These are phyloP conservation scores for Neonothopanus nambi DNA, from an alignment of 1,284 basidiomycete species.

Conservation along the genomic window DNA sequence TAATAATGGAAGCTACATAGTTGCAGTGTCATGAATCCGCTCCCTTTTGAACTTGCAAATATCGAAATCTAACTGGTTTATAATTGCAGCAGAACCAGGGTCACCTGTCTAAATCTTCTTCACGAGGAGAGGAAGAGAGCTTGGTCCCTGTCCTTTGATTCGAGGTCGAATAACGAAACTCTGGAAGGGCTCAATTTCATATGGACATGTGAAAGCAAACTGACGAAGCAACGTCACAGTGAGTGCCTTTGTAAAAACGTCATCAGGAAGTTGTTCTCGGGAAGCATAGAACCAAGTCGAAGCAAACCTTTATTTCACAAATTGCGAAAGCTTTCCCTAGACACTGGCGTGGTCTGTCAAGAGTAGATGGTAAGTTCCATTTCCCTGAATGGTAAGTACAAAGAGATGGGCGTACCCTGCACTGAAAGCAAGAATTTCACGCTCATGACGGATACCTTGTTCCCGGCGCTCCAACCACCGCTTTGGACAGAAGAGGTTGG, in stretches of 20 bases:
- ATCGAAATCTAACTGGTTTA: too few species aligned
- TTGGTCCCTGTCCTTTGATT: slow-evolving; percentile 47
- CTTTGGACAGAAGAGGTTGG: slow-evolving; percentile 53
- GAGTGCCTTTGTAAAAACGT: slow-evolving; percentile 35
- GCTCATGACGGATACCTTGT: slow-evolving; percentile 30
- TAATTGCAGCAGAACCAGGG: too few species aligned
- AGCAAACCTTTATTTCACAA: slow-evolving; percentile 53
- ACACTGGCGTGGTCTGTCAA: slow-evolving; percentile 51
- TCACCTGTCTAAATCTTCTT: slow-evolving; percentile 36
- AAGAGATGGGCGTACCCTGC: slow-evolving; percentile 41
- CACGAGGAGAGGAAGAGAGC: slow-evolving; percentile 54
- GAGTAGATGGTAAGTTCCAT: slow-evolving; percentile 4
- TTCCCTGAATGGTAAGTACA: neutral
- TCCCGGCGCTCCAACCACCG: slow-evolving; percentile 52
- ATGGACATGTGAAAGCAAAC: slow-evolving; percentile 48
- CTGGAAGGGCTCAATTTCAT: slow-evolving; percentile 58
- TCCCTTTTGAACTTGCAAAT: too few species aligned
- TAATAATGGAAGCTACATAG: too few species aligned
- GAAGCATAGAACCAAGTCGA: neutral
- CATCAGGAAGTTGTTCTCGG: neutral
- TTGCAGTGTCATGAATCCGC: too few species aligned
- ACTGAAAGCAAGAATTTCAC: slow-evolving; percentile 55
- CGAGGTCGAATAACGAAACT: slow-evolving; percentile 64
- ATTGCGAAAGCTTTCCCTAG: slow-evolving; percentile 55
- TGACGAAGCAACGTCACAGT: slow-evolving; percentile 48